These are phyloP conservation scores for Vickermania spadyakhi DNA, from an alignment of 208 protist genomes.

Conservation along the genomic window DNA sequence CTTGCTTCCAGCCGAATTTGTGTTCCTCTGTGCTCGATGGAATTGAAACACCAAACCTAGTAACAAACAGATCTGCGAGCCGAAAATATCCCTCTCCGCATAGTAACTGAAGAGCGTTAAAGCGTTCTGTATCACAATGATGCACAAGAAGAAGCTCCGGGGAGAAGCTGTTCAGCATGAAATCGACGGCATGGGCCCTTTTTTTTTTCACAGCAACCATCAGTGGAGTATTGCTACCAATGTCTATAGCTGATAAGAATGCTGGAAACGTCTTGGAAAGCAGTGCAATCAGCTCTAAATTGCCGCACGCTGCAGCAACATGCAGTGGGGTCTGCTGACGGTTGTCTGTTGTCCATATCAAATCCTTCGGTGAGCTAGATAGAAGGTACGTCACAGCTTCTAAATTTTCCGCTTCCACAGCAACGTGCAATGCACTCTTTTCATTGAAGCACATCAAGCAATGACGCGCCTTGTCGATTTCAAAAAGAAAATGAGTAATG, in stretches of 20 bases:
- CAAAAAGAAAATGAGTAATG: conserved; percentile 64
- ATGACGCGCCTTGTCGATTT: background rate
- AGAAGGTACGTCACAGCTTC: background rate
- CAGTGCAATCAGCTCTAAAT: conserved; percentile 29
- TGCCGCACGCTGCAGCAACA: conserved; percentile 34
- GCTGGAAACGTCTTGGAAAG: conserved; percentile 26
- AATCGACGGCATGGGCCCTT: conserved; percentile 32
- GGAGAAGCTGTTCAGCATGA: conserved; percentile 36
- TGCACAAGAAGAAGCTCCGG: conserved; percentile 8
- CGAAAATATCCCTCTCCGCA: background rate
- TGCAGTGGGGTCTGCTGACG: conserved; percentile 66
- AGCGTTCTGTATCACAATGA: background rate
- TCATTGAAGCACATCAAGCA: background rate
- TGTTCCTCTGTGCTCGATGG: too few relatives aligned
- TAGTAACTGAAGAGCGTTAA: background rate
- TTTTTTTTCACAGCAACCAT: conserved; percentile 37
- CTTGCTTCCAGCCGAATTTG: too few relatives aligned
- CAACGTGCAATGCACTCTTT: conserved; percentile 11
- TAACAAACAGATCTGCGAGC: background rate
- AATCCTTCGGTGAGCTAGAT: background rate
- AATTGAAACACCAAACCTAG: background rate
- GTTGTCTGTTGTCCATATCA: conserved; percentile 20
- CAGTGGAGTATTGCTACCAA: conserved; percentile 64
- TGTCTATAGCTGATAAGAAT: conserved; percentile 24
- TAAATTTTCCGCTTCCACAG: background rate